phyloP scores from a whole-genome alignment of 2,329 filamentous ascomycete species.

The Aspergillus hortae region DNA sequence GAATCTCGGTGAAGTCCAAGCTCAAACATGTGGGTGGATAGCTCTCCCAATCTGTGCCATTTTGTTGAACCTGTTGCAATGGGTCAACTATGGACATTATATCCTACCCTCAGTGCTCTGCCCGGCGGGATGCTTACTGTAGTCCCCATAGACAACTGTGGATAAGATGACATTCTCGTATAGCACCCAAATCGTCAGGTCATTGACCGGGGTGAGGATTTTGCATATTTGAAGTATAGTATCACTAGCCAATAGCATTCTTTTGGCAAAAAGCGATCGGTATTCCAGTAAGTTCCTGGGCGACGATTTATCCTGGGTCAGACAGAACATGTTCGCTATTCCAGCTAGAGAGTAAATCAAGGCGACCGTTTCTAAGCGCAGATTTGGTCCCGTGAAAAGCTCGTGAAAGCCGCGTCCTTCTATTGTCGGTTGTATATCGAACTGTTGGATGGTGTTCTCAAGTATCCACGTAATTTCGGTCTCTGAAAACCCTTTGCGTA shows the following conservation, averaged over 20 bases:
- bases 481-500: slow-evolving; percentile 9
- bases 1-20: slow-evolving; percentile 24
- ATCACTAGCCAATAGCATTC: slow-evolving; percentile 32
- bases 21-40: slow-evolving; percentile 25
- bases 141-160: slow-evolving; percentile 33
- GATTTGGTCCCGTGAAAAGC: slow-evolving; percentile 34
- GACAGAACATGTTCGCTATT: slow-evolving; percentile 20
- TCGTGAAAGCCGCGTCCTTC: slow-evolving; percentile 35
- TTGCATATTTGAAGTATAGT: slow-evolving; percentile 36
- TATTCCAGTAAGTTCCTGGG: slow-evolving; percentile 1
- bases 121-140: slow-evolving; percentile 20
- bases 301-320: slow-evolving; percentile 14
- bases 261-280: slow-evolving; percentile 18
- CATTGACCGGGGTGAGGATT: slow-evolving; percentile 37
- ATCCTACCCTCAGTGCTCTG: too few relatives aligned
- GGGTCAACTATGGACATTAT: not conserved
- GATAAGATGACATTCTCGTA: slow-evolving; percentile 36
- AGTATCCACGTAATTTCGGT: slow-evolving; percentile 15
- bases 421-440: slow-evolving; percentile 19
- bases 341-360: slow-evolving; percentile 37
- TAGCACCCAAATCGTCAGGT: slow-evolving; percentile 29
- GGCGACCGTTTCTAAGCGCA: slow-evolving; percentile 40
- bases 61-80: slow-evolving; percentile 16
- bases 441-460: slow-evolving; percentile 23
- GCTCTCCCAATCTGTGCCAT: slow-evolving; percentile 25